Base-by-base conservation (phyloP, 768 basidiomycete species). In the Nevesoporus exiguus region DNA sequence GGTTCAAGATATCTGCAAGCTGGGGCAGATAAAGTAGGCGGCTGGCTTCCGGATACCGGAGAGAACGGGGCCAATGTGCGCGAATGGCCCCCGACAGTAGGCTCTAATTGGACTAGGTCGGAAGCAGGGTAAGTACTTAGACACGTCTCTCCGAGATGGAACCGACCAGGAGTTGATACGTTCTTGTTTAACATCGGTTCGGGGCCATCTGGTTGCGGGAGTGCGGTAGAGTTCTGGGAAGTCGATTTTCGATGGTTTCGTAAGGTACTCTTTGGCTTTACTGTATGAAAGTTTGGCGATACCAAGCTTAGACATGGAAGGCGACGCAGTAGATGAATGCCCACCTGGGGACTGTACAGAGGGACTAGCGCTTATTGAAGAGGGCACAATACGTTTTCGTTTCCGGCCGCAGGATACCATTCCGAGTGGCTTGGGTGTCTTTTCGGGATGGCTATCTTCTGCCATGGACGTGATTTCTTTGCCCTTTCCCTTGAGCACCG, bases 321-420 rank as follows among this genome's bases (percentile, higher is more conserved):
- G n/a, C 5, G 39, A 58, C 33, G 41, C 25, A 55, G 24, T 1
- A 51, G 49, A 62, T 51, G 45, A 56, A 57, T 34, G 43, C 66
- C 51, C 49, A 66, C 65, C 66, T 66, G 44, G 55, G 27, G 58
- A 57, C 33, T 47, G 53, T 53, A 39, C 19, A 30, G 48, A 52
- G 37, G 47, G 46, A 39, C 39, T 31, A n/a, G 27, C 27, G 11
- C 10, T 55, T 25, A 51, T 30, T 9, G 66, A 29, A n/a, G 66
- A 61, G 4, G 67, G 64, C 31, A 45, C 15, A 21, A 58, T 54
- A 13, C 66, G 61, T 55, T 66, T 60, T 65, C 70, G 64, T 54
- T 62, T 60, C 42, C 56, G 50, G 52, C 61, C 53, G 27, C 47
- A 52, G n/a, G 60, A 31, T 19, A 17, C 49, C 33, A 42, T 33